A percentile compares a stretch with the other conserved stretches of the same genome.
These are phyloP conservation scores for Dissophora ornata DNA, from an alignment of 192 early-diverging fungal species.

Conservation along the genomic window DNA sequence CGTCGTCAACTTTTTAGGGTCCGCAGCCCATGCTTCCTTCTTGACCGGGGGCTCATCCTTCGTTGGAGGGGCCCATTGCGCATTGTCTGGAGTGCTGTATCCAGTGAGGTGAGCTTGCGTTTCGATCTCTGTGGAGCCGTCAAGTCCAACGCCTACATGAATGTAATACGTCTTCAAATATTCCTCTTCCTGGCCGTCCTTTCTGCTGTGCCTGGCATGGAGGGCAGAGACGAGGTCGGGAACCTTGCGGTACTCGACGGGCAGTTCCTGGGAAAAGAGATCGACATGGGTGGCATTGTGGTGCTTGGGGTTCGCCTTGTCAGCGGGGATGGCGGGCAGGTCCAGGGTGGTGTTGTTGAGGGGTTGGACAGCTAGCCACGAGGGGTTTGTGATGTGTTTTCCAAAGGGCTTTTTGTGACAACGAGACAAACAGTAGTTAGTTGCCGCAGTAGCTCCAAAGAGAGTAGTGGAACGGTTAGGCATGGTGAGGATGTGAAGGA, in stretches of 20 bases:
- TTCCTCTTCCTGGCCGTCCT: slow-evolving; percentile 2
- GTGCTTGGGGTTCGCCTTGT: slow-evolving; percentile 9
- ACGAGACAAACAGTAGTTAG: too few species aligned
- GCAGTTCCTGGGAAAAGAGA: slow-evolving; percentile 57
- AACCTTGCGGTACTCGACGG: slow-evolving; percentile 68
- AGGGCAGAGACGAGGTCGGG: slow-evolving; percentile 54
- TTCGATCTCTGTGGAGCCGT: slow-evolving; percentile 59
- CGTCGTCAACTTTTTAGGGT: slow-evolving; percentile 50
- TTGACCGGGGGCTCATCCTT: slow-evolving; percentile 40
- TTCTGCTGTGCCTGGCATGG: slow-evolving; percentile 32
- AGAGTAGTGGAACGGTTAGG: too few species aligned
- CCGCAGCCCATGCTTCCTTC: slow-evolving; percentile 25
- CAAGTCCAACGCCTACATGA: slow-evolving; percentile 63
- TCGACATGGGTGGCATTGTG: slow-evolving; percentile 28
- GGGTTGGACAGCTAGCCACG: slow-evolving; percentile 39
- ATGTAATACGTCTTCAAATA: slow-evolving; percentile 59
- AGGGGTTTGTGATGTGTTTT: slow-evolving; percentile 39
- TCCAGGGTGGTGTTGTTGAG: slow-evolving; percentile 37
- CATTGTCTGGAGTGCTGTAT: slow-evolving; percentile 61
- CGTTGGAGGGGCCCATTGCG: slow-evolving; percentile 30
- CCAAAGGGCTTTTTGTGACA: slow-evolving; percentile 23
- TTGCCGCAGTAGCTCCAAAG: too few species aligned
- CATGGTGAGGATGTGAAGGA: too few species aligned
- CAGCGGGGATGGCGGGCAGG: slow-evolving; percentile 3
- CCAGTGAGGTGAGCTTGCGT: slow-evolving; percentile 61